These are phyloP conservation scores for Hibiscus tridactylites DNA, from an alignment of 345 rosid species.

Conservation along the genomic window DNA sequence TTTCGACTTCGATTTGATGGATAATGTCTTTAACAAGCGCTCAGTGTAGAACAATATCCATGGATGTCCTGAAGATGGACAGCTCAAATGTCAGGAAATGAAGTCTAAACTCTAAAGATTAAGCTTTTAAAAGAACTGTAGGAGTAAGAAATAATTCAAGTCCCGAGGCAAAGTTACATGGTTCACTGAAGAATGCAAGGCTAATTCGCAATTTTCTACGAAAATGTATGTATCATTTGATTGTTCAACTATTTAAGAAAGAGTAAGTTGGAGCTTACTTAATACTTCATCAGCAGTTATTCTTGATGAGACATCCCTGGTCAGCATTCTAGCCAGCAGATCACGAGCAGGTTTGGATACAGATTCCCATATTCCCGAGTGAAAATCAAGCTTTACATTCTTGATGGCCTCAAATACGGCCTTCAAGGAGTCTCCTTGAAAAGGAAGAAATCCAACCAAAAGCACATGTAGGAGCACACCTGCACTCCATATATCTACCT, in stretches of 20 bases:
- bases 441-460: not conserved
- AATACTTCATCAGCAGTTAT: not conserved
- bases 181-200: not conserved
- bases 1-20: constrained; percentile 57
- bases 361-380: not conserved
- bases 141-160: not conserved
- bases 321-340: not conserved
- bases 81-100: not conserved
- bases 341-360: not conserved
- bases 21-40: constrained; percentile 48
- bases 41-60: constrained; percentile 88
- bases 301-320: not conserved
- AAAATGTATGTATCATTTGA: not conserved
- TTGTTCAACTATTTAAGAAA: too few relatives aligned
- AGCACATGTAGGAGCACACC: not conserved
- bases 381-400: not conserved
- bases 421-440: not conserved
- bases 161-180: not conserved
- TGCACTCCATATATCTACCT: not conserved
- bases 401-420: not conserved
- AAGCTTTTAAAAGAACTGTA: not conserved
- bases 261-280: not conserved
- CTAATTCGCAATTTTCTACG: not conserved
- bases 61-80: constrained; percentile 64
- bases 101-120: not conserved